Conservation (phyloP, 495 filamentous ascomycete genomes). For the Aspergillus incahuasiensis region DNA sequence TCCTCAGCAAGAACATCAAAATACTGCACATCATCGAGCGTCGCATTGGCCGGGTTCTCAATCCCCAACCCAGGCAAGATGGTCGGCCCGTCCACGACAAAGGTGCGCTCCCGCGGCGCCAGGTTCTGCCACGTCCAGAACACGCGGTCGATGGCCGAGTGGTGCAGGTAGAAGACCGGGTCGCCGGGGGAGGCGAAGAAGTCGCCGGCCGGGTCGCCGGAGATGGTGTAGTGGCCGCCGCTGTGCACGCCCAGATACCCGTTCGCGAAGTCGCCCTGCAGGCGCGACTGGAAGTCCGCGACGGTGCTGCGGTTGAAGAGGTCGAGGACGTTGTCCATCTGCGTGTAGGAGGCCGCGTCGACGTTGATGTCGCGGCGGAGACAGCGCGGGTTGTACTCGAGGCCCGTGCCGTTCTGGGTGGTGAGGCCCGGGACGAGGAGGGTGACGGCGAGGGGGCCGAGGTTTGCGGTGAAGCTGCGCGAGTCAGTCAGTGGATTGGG, state of each 20-base stretch:
- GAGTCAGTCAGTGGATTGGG: too few relatives aligned
- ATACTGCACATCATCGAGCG: slow-evolving; percentile 12
- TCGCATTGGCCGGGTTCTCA: slow-evolving; percentile 3
- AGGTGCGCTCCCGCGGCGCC: slow-evolving; percentile 17
- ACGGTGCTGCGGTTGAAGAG: slow-evolving; percentile 16
- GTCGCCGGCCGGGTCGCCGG: slow-evolving; percentile 20
- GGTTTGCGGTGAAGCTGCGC: slow-evolving; percentile 34
- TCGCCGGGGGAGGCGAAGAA: slow-evolving; percentile 38
- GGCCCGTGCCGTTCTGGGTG: slow-evolving; percentile 16
- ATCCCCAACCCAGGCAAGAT: slow-evolving; percentile 8
- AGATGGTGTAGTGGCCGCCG: slow-evolving; percentile 31
- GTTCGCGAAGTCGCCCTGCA: slow-evolving; percentile 17
- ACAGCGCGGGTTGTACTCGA: slow-evolving; percentile 54
- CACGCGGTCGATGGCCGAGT: slow-evolving; percentile 51
- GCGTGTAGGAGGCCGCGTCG: slow-evolving; percentile 10
- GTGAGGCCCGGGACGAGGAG: slow-evolving; percentile 15
- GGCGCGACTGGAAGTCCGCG: slow-evolving; percentile 12
- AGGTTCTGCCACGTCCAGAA: slow-evolving; percentile 55
- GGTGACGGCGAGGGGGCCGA: slow-evolving; percentile 40
- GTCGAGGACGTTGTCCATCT: slow-evolving; percentile 8
- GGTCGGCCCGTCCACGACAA: slow-evolving; percentile 12
- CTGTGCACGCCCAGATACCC: slow-evolving; percentile 26
- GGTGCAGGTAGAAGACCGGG: slow-evolving; percentile 56
- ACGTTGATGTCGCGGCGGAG: slow-evolving; percentile 52
- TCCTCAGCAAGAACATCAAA: slow-evolving; percentile 15